Base-by-base conservation (phyloP, 768 basidiomycete species). In the Naganishia vishniacii region DNA sequence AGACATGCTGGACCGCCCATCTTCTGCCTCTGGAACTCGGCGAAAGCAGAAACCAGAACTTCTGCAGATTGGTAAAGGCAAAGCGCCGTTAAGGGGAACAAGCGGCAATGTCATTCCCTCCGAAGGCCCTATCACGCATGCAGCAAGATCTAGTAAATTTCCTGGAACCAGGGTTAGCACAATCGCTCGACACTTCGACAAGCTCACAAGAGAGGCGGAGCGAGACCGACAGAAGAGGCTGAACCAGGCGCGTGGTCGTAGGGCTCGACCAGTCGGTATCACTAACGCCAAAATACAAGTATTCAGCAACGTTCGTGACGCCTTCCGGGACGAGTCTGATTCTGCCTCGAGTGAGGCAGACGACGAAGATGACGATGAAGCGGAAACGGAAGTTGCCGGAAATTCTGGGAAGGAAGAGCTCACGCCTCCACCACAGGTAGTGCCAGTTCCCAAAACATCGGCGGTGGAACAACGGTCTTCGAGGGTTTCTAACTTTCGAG, bases 131-230 rank as follows among this genome's bases (percentile, higher is more conserved):
- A 25, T 31, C 66, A 20, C 59, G 63, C 1, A 69, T 31, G 37
- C 37, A 3, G 32, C 15, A 18, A 56, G 40, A 26, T 37, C 31
- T 13, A 41, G 53, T 25, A 40, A 56, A 40, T 23, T 37, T 26
- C 53, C 72, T 7, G 85, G 84, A 16, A 82, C 78, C 61, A 90
- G 89, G 73, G 93, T 98, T 8, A 86, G 88, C 0, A 89, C 86
- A 61, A 90, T 95, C 15, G 84, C 92, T 11, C 86, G 88, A 68
- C 90, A 95, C 67, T 98, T 89, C 75, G 92, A 95, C 76, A 84
- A 88, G 16, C 82, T 95, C 32, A 74, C 76, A 16, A 71, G 77
- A 3, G 84, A 81, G 40, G 83, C 85, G 2, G 91, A 84, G 71
- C 83, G 86, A 20, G 78, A 78, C 23, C 67, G 77, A 2, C 74